Evolutionary conservation across 805 yeast genomes (phyloP).

Genomic region (Ascoidea rubescens): DNA sequence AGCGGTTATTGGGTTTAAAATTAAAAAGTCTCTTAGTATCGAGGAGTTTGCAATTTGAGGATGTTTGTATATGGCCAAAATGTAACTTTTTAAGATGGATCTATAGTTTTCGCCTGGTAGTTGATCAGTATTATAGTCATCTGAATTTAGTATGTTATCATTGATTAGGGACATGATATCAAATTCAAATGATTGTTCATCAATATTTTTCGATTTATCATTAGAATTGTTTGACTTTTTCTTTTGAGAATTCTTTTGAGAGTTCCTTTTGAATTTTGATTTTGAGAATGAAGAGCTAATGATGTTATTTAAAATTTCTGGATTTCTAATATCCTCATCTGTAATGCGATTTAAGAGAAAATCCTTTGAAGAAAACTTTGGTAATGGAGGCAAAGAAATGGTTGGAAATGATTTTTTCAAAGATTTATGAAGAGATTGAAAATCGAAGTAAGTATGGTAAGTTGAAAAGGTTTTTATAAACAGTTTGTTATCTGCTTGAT

Average conservation of each 20-base stretch:
- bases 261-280: neutral
- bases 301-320: slow-evolving; percentile 12
- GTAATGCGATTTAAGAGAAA: slow-evolving; percentile 1
- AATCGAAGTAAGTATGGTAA: slow-evolving; percentile 54
- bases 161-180: slow-evolving; percentile 5
- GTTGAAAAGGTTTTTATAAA: slow-evolving; percentile 14
- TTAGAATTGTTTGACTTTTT: neutral
- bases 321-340: slow-evolving; percentile 12
- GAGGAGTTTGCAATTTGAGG: slow-evolving; percentile 74
- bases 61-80: slow-evolving; percentile 36
- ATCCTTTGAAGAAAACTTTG: slow-evolving; percentile 18
- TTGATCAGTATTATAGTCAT: slow-evolving; percentile 11
- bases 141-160: slow-evolving; percentile 2
- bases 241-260: neutral
- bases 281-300: slow-evolving; percentile 8
- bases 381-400: slow-evolving; percentile 42
- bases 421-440: slow-evolving; percentile 38
- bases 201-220: neutral
- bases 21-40: slow-evolving; percentile 42
- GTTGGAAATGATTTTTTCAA: slow-evolving; percentile 56
- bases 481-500: slow-evolving; percentile 24
- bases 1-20: slow-evolving; percentile 21
- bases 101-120: slow-evolving; percentile 67
- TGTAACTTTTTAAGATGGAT: slow-evolving; percentile 62
- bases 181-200: slow-evolving; percentile 2